Base-by-base conservation (phyloP, 1,284 basidiomycete species). In the Grifola frondosa region DNA sequence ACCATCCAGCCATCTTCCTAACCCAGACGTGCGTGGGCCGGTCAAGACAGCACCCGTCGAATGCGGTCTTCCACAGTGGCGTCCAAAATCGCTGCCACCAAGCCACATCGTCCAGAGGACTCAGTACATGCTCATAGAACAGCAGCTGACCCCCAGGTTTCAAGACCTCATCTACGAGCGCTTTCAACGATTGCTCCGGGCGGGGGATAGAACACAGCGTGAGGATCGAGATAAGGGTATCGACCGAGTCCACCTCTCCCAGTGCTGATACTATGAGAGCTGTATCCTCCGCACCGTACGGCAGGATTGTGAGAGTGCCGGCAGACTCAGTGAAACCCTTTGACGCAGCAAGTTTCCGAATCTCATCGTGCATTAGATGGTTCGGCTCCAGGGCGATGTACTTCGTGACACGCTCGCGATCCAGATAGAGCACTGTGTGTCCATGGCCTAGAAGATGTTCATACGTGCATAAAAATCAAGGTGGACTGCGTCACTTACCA, bases 321-420 rank as follows among this genome's bases (percentile, higher is more conserved):
- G 74, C 54, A 4, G 63, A 63, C 54, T 85, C 82, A 4, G 48
- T 64, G 58, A 73, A 85, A 1, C 84, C 84, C 7, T 67, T 71
- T 13, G 59, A 55, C 17, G 63, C 56, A 9, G 82, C 84, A 6
- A 59, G 57, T 3, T 54, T 57, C 22, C 78, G 73, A 34, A 88
- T 73, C 19, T 70, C 57, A 16, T 62, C 42, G 57, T 87, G 83
- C 82, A 88, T 86, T 48, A 64, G 61, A 5, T 47, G 39, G 52
- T 86, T 88, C 10, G 85, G 84, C 54, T 88, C 84, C 9, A 88
- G 60, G 1, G 84, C 84, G 39, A 87, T 63, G 51, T 88, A 88
- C 57, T 69, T 77, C 0, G 75, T 74, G 22, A 87, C 79, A 29
- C 64, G 67, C 1, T 53, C 48, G n/a, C 56, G 65, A 48, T 84